Percentiles rank a stretch among this genome's conserved stretches.
Conservation (phyloP, 805 yeast species). For the Komagataella populi region DNA sequence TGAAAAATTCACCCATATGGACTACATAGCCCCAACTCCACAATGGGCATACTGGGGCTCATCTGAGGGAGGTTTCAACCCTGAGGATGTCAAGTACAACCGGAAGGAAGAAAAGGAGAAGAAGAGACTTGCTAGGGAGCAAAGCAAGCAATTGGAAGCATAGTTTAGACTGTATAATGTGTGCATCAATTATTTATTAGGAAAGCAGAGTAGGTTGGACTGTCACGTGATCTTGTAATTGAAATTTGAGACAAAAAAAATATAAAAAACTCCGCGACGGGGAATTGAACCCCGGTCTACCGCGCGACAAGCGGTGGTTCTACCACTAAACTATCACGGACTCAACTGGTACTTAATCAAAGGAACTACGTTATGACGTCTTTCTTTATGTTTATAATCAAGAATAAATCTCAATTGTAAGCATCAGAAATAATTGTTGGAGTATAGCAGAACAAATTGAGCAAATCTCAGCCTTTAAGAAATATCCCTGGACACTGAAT, state of each 20-base stretch:
- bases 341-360: neutral
- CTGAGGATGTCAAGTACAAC: conserved; percentile 60
- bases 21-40: conserved; percentile 72
- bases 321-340: conserved; percentile 1
- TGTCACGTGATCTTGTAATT: too few relatives aligned
- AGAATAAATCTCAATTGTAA: too few relatives aligned
- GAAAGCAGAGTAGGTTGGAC: neutral
- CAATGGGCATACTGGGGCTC: conserved; percentile 89
- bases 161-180: neutral
- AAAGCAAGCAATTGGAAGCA: neutral
- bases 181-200: neutral
- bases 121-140: conserved; percentile 22
- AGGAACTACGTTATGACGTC: too few relatives aligned
- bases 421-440: too few relatives aligned
- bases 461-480: too few relatives aligned
- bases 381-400: too few relatives aligned
- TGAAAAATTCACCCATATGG: conserved; percentile 58
- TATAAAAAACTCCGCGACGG: conserved; percentile 1
- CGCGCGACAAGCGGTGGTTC: conserved; percentile 1
- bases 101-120: conserved; percentile 48
- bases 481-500: too few relatives aligned
- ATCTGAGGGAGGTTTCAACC: conserved; percentile 77
- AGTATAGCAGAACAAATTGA: too few relatives aligned
- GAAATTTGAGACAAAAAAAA: neutral
- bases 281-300: conserved; percentile 1